A percentile compares a stretch with the other conserved stretches of the same genome.
Conservation (phyloP, 495 filamentous ascomycete genomes). For the Trichoderma reesei region DNA sequence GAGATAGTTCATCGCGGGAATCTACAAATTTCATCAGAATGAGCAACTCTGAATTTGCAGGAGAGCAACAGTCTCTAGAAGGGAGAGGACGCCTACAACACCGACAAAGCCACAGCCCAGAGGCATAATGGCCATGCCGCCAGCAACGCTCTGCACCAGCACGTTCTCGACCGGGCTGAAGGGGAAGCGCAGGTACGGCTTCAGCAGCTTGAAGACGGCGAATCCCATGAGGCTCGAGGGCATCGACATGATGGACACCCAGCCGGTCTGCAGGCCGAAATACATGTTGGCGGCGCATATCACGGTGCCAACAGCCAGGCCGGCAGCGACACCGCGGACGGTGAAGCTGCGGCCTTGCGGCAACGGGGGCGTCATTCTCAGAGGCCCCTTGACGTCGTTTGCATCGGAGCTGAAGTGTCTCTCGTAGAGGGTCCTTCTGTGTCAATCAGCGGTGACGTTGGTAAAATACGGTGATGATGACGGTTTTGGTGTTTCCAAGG, state of each 20-base stretch:
- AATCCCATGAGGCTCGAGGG: slow-evolving; percentile 93
- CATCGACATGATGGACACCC: slow-evolving; percentile 67
- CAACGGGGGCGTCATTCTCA: not conserved
- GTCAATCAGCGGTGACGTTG: too few relatives aligned
- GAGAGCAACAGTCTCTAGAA: not conserved
- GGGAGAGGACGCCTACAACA: slow-evolving; percentile 26
- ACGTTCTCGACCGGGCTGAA: slow-evolving; percentile 97
- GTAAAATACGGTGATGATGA: not conserved
- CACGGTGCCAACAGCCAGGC: slow-evolving; percentile 72
- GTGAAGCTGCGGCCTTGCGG: slow-evolving; percentile 62
- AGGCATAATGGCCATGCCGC: slow-evolving; percentile 93
- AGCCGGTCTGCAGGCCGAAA: slow-evolving; percentile 95
- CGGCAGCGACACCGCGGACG: slow-evolving; percentile 65
- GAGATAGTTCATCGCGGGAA: slow-evolving; percentile 85
- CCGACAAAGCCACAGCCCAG: slow-evolving; percentile 93
- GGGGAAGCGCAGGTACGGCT: slow-evolving; percentile 58
- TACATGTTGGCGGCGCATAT: slow-evolving; percentile 97
- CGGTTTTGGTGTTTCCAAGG: too few relatives aligned
- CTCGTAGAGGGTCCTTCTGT: too few relatives aligned
- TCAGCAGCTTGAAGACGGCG: slow-evolving; percentile 78
- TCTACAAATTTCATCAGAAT: slow-evolving; percentile 22
- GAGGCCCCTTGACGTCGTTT: too few relatives aligned
- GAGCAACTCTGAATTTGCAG: not conserved
- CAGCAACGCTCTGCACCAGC: slow-evolving; percentile 91
- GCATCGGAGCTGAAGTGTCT: not conserved